Evolutionary conservation across 768 basidiomycete species (phyloP).

Genomic region (Glaciozyma martinii): DNA sequence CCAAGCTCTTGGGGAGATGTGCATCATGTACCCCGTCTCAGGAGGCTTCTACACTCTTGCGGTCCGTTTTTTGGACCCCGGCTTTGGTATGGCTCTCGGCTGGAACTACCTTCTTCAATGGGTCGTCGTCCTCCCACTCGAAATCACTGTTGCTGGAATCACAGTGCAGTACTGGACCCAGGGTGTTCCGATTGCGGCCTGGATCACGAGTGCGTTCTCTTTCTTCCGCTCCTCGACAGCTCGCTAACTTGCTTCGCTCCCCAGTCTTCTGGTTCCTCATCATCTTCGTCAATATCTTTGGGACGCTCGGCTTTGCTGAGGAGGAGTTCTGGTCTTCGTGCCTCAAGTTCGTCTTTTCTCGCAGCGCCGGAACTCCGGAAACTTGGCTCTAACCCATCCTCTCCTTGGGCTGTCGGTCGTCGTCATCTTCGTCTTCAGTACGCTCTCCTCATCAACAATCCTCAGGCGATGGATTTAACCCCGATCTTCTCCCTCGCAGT

Average conservation of each 20-base stretch:
- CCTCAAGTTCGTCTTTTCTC: slow-evolving; percentile 50
- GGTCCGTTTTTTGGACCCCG: slow-evolving; percentile 31
- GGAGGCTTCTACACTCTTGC: slow-evolving; percentile 35
- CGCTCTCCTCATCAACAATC: too few species aligned
- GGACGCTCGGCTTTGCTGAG: slow-evolving; percentile 48
- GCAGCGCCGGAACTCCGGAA: too few species aligned
- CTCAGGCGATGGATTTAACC: too few species aligned
- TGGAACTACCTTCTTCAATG: slow-evolving; percentile 61
- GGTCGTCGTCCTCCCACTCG: slow-evolving; percentile 73
- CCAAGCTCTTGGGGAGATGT: slow-evolving; percentile 34
- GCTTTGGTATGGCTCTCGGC: slow-evolving; percentile 32
- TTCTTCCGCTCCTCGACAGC: too few species aligned
- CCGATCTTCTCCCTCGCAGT: too few species aligned
- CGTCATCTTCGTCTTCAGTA: slow-evolving; percentile 64
- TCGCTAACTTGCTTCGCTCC: neutral
- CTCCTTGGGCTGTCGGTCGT: slow-evolving; percentile 50
- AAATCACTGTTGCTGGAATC: slow-evolving; percentile 75
- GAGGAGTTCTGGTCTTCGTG: slow-evolving; percentile 74
- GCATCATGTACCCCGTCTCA: slow-evolving; percentile 27
- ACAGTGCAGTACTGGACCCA: slow-evolving; percentile 50
- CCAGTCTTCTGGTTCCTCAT: slow-evolving; percentile 17
- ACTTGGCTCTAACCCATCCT: neutral
- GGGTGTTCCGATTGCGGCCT: slow-evolving; percentile 50
- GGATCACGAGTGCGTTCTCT: slow-evolving; percentile 25
- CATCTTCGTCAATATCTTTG: slow-evolving; percentile 52